phyloP scores from a whole-genome alignment of 257 asterid species.

The Solanum sejunctum region DNA sequence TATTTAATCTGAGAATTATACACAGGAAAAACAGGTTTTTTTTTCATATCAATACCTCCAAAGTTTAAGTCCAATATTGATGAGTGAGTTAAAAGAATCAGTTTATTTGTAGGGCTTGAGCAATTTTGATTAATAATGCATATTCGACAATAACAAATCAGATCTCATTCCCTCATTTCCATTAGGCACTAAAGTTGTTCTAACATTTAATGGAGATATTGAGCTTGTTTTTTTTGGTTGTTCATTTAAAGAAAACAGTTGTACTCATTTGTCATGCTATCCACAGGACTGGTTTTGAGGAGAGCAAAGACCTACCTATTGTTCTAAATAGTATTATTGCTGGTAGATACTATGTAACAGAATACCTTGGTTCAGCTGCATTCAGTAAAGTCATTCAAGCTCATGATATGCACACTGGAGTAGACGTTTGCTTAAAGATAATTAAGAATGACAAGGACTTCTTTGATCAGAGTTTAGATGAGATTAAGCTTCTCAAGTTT shows the following conservation, averaged over 20 bases:
- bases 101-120: background rate
- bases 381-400: slow-evolving; percentile 91
- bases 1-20: slow-evolving; percentile 54
- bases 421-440: slow-evolving; percentile 86
- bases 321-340: slow-evolving; percentile 59
- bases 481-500: slow-evolving; percentile 77
- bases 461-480: slow-evolving; percentile 88
- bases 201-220: slow-evolving; percentile 8
- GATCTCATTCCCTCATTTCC: background rate
- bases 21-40: slow-evolving; percentile 87
- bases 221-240: slow-evolving; percentile 16
- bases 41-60: background rate
- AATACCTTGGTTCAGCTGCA: slow-evolving; percentile 82
- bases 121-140: background rate
- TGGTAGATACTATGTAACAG: slow-evolving; percentile 56
- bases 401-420: slow-evolving; percentile 55
- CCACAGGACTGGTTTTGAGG: slow-evolving; percentile 92
- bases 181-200: background rate
- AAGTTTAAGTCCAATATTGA: background rate
- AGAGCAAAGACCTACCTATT: slow-evolving; percentile 69
- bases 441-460: slow-evolving; percentile 86
- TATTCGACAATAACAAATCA: background rate
- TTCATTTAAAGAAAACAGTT: slow-evolving; percentile 35
- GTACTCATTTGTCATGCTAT: slow-evolving; percentile 41
- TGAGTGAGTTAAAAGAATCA: background rate